Evolutionary conservation across 2,329 filamentous ascomycete genomes (phyloP).

Genomic region (Parafenestella ontariensis): DNA sequence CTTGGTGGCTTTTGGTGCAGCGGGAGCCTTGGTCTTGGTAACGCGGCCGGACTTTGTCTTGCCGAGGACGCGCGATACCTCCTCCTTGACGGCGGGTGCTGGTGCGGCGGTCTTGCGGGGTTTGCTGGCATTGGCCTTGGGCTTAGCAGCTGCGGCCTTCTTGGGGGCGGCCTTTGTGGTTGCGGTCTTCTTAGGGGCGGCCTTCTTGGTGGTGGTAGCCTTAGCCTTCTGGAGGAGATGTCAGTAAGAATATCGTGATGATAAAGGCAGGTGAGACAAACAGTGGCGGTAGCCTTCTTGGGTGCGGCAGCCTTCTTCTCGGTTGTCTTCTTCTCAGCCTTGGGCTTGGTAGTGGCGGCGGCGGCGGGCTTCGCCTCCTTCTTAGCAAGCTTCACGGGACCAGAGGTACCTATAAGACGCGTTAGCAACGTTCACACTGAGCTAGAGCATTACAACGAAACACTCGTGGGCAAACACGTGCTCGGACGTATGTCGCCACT

Average conservation of each 20-base stretch:
- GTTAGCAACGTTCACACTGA: slow-evolving; percentile 26
- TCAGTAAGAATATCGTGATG: slow-evolving; percentile 16
- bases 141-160: slow-evolving; percentile 39
- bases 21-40: slow-evolving; percentile 68
- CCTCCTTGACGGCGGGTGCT: slow-evolving; percentile 71
- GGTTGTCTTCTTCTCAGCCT: slow-evolving; percentile 42
- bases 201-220: slow-evolving; percentile 24
- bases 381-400: slow-evolving; percentile 91
- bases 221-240: slow-evolving; percentile 33
- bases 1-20: slow-evolving; percentile 25
- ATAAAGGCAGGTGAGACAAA: slow-evolving; percentile 14
- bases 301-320: slow-evolving; percentile 29
- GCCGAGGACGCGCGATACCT: slow-evolving; percentile 69
- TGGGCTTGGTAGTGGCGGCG: slow-evolving; percentile 39
- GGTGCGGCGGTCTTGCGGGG: slow-evolving; percentile 55
- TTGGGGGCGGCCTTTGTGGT: slow-evolving; percentile 52
- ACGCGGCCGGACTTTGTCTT: slow-evolving; percentile 90
- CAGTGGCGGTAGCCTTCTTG: slow-evolving; percentile 38
- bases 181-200: slow-evolving; percentile 32
- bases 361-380: slow-evolving; percentile 61
- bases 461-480: neutral
- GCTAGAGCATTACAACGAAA: neutral
- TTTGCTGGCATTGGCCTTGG: slow-evolving; percentile 57
- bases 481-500: neutral
- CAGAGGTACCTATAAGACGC: slow-evolving; percentile 71